Conservation (phyloP, 371 early-diverging fungal genomes). For the Paraphysoderma sedebokerense region DNA sequence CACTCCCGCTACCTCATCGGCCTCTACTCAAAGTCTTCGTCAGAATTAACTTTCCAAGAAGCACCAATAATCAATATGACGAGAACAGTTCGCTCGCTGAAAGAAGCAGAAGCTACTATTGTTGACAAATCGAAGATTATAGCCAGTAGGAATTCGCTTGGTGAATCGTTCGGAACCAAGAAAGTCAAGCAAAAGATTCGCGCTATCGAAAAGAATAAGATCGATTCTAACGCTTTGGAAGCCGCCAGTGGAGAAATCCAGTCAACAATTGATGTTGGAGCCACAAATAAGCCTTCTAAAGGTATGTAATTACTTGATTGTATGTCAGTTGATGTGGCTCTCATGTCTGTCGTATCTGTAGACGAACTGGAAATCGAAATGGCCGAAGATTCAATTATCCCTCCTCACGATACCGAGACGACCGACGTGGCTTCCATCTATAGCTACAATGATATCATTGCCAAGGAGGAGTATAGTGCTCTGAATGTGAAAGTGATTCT, state of each 20-base stretch:
- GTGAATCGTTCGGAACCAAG: neutral
- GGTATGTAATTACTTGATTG: too few species aligned
- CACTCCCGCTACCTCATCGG: too few species aligned
- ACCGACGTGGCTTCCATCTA: neutral
- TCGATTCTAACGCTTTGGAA: neutral
- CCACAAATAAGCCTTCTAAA: too few species aligned
- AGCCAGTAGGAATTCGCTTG: neutral
- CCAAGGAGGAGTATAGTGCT: too few species aligned
- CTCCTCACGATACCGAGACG: neutral
- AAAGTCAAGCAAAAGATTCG: neutral
- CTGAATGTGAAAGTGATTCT: too few species aligned
- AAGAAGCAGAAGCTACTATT: too few species aligned
- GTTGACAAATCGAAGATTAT: neutral
- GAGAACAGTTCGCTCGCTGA: too few species aligned
- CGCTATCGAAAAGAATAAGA: neutral
- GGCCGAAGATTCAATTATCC: neutral
- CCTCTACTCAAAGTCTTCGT: too few species aligned
- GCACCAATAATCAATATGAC: too few species aligned
- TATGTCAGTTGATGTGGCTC: neutral
- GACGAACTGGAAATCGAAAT: neutral
- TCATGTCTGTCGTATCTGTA: neutral
- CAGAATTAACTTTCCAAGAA: too few species aligned
- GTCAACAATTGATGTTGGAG: too few species aligned
- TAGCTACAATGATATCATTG: too few species aligned
- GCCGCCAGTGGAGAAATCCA: neutral